Evolutionary conservation across 148 eudicot genomes (phyloP), one percentile per base, ranked within the genome.

Genomic region (Persicaria maculosa): DNA sequence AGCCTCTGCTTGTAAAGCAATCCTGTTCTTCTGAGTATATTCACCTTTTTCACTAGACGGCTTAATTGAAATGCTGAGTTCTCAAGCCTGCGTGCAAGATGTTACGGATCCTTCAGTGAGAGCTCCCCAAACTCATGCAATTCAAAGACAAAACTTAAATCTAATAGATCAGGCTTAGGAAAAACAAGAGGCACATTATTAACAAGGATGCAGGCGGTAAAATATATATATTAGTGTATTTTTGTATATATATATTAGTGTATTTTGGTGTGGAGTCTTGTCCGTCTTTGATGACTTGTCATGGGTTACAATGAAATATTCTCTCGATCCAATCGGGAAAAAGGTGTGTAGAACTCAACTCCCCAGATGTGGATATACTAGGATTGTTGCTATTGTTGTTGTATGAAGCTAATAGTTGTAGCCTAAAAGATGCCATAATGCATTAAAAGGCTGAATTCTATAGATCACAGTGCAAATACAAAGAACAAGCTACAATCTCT

Each of bases 1-100:
- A 92, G 81, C 79, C 78, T 87, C 62, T 90, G 86, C 78, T 85
- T 88, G 94, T 88, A 85, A 64, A 83, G 65, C 77, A 73, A 78
- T 71, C 74, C 81, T 7, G 85, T 84, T 74, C 81, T 86, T 80
- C 85, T 85, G 31, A 84, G 85, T 40, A 74, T 65, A 73, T 84
- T 81, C 57, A 83, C 84, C 83, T 85, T 87, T 74, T 82, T 76
- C 59, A 78, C 75, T 59, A 95, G 87, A 70, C 80, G 81, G 54
- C 68, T 79, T 76, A 95, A 68, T 57, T 85, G 86, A 80, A 77
- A 84, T 25, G 50, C 79, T 72, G 86, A 81, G 75, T 81, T 77
- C 72, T 89, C 89, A 77, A 95, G 76, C 88, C 99, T 95, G 83
- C 55, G 43, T 40, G 71, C n/a, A 36, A 68, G 17, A 67, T 3